phyloP scores from a whole-genome alignment of 352 stramenopile genomes.

The Phytophthora fragariae region DNA sequence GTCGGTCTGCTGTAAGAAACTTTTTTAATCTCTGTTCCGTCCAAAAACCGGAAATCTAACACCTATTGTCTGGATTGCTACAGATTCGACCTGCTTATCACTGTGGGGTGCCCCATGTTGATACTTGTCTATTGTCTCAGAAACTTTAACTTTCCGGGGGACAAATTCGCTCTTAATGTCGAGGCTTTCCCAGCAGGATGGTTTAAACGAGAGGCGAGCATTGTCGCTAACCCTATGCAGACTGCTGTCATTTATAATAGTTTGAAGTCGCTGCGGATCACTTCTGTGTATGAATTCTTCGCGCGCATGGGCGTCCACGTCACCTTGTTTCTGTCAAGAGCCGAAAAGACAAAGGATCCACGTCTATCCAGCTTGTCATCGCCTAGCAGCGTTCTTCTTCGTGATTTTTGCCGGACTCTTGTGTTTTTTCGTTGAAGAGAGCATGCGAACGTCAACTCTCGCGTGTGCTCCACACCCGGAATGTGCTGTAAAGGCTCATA shows the following conservation, averaged over 20 bases:
- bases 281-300: slow-evolving; percentile 38
- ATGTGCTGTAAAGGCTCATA: slow-evolving; percentile 37
- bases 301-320: slow-evolving; percentile 39
- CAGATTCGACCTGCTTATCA: slow-evolving; percentile 49
- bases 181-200: slow-evolving; percentile 26
- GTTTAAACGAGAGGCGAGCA: slow-evolving; percentile 35
- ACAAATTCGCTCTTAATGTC: slow-evolving; percentile 40
- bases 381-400: slow-evolving; percentile 13
- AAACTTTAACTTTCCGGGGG: slow-evolving; percentile 42
- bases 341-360: neutral
- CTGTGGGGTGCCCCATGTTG: slow-evolving; percentile 46
- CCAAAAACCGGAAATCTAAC: neutral
- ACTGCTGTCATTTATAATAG: slow-evolving; percentile 35
- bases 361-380: slow-evolving; percentile 27
- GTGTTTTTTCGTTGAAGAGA: slow-evolving; percentile 28
- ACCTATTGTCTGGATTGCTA: neutral
- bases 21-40: neutral
- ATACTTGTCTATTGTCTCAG: slow-evolving; percentile 41
- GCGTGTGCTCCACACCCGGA: too few species aligned
- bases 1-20: neutral
- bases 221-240: slow-evolving; percentile 33
- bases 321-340: slow-evolving; percentile 12
- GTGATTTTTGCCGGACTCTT: slow-evolving; percentile 14
- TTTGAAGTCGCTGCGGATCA: slow-evolving; percentile 46
- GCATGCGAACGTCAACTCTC: too few species aligned